Conservation (phyloP, 2,329 filamentous ascomycete species). For the Colletotrichum falcatum region DNA sequence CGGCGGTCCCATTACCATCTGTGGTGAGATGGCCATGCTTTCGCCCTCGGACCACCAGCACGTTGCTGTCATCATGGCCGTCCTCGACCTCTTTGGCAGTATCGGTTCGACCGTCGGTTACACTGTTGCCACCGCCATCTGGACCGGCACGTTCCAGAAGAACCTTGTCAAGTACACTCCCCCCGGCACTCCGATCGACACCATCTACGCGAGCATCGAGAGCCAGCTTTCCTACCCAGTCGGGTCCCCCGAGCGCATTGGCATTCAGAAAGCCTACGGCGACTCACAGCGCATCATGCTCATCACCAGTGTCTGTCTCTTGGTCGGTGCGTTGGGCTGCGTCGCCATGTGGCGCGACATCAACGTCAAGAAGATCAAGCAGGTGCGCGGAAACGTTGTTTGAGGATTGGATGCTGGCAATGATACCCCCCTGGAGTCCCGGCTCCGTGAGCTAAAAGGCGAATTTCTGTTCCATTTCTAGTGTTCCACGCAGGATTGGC, state of each 20-base stretch:
- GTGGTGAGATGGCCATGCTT: constrained; percentile 71
- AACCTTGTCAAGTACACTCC: constrained; percentile 64
- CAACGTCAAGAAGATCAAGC: constrained; percentile 59
- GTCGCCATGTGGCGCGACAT: constrained; percentile 64
- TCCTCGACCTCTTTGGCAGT: constrained; percentile 70
- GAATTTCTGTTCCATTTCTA: neutral
- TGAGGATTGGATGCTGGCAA: constrained; percentile 40
- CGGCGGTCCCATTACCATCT: constrained; percentile 69
- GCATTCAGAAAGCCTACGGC: constrained; percentile 71
- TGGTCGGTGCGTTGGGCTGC: constrained; percentile 54
- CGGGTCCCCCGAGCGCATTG: constrained; percentile 62
- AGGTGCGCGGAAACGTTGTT: constrained; percentile 55
- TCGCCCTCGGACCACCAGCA: constrained; percentile 71
- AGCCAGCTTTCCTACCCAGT: constrained; percentile 65
- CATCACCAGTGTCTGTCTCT: constrained; percentile 59
- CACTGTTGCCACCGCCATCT: constrained; percentile 73
- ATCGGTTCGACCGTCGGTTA: constrained; percentile 71
- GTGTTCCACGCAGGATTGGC: neutral
- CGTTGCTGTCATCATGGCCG: constrained; percentile 70
- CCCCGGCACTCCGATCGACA: constrained; percentile 51
- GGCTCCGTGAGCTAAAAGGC: constrained; percentile 12
- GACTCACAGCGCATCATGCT: constrained; percentile 65
- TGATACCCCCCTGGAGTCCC: constrained; percentile 27
- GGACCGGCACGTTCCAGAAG: constrained; percentile 69
- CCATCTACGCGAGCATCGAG: constrained; percentile 62